phyloP scores from a whole-genome alignment of 163 green algal species.

The Chlamydomonas reinhardtii region DNA sequence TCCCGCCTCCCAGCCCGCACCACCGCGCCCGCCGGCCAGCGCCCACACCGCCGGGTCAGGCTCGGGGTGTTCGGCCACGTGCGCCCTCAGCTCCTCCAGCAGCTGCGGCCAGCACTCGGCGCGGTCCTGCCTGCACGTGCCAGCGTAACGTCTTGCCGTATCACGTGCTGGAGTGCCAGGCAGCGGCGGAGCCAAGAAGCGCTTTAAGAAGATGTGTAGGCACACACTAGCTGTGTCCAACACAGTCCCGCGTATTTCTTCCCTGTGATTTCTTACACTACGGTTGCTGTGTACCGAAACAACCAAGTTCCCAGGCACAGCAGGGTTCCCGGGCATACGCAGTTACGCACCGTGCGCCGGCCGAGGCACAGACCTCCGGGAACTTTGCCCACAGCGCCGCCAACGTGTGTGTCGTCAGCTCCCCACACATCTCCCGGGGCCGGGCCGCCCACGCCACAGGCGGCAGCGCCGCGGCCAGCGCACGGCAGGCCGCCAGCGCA shows the following conservation, averaged over 20 bases:
- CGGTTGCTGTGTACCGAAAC: too few relatives aligned
- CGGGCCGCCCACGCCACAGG: constrained; percentile 35
- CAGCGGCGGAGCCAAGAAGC: too few relatives aligned
- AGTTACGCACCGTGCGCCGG: neutral
- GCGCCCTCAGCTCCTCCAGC: constrained; percentile 25
- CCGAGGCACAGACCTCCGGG: neutral
- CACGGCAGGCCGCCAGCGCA: constrained; percentile 5
- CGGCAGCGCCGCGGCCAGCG: constrained; percentile 16
- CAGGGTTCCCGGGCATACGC: too few relatives aligned
- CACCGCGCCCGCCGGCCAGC: neutral
- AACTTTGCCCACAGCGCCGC: constrained; percentile 20
- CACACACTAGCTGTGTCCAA: too few relatives aligned
- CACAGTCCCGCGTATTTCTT: too few relatives aligned
- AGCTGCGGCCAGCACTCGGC: constrained; percentile 38
- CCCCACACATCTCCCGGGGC: constrained; percentile 4
- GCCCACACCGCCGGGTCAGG: constrained; percentile 2
- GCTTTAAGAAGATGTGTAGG: too few relatives aligned
- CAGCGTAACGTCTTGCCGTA: too few relatives aligned
- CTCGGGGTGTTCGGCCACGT: constrained; percentile 17
- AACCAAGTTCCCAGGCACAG: too few relatives aligned
- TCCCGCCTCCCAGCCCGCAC: neutral
- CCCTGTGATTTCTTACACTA: too few relatives aligned
- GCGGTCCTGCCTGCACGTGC: neutral
- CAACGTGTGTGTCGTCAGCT: neutral
- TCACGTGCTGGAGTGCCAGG: too few relatives aligned